Evolutionary conservation across 2,329 filamentous ascomycete genomes (phyloP).

Genomic region (Taxawa tesnikishii): DNA sequence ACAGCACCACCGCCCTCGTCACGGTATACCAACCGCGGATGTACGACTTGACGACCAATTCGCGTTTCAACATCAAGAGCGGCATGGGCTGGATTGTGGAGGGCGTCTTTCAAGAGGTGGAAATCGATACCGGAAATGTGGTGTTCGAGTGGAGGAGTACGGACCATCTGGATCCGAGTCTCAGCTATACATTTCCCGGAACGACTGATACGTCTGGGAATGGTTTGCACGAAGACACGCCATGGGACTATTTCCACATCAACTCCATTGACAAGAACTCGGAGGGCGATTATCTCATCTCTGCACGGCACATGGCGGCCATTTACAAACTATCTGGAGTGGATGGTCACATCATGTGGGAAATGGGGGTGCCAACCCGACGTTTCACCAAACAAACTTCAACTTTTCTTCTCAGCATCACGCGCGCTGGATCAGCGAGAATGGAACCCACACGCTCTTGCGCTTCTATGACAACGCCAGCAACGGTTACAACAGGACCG

Average conservation of each 20-base stretch:
- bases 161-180: conserved; percentile 41
- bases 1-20: conserved; percentile 26
- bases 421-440: conserved; percentile 33
- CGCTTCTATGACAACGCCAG: conserved; percentile 44
- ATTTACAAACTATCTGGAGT: conserved; percentile 36
- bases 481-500: conserved; percentile 31
- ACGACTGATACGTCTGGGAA: conserved; percentile 32
- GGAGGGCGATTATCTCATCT: conserved; percentile 37
- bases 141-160: conserved; percentile 49
- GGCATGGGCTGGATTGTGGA: conserved; percentile 40
- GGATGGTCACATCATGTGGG: conserved; percentile 36
- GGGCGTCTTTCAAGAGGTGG: conserved; percentile 41
- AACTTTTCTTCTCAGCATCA: conserved; percentile 42
- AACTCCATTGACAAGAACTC: conserved; percentile 40
- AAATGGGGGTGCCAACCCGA: conserved; percentile 36
- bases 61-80: conserved; percentile 21
- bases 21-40: conserved; percentile 25
- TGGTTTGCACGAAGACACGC: conserved; percentile 31
- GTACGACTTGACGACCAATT: conserved; percentile 33
- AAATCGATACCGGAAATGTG: conserved; percentile 42
- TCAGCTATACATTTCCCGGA: conserved; percentile 32
- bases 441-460: conserved; percentile 35
- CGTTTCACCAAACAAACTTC: conserved; percentile 35
- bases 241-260: conserved; percentile 45
- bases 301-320: conserved; percentile 31